Conservation (phyloP, 768 basidiomycete genomes). For the Gymnopilus dilepis region DNA sequence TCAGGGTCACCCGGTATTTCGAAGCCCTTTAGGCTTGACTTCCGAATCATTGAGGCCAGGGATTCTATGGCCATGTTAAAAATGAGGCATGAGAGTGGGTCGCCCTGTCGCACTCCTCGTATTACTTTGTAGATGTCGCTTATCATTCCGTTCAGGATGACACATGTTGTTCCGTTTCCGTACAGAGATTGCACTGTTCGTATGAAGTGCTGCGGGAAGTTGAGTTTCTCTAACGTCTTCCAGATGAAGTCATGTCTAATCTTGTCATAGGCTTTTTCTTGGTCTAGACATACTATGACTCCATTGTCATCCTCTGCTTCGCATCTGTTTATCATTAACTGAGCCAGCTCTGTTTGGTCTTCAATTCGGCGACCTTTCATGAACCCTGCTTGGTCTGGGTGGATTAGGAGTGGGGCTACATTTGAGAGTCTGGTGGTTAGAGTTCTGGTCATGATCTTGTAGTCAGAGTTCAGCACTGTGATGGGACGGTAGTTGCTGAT, state of each 20-base stretch:
- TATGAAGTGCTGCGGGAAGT: conserved; percentile 34
- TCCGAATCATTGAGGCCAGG: conserved; percentile 35
- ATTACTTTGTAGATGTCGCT: conserved; percentile 32
- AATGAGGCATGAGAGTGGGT: conserved; percentile 44
- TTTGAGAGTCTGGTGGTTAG: conserved; percentile 27
- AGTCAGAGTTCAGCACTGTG: conserved; percentile 41
- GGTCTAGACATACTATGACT: conserved; percentile 33
- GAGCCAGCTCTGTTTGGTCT: conserved; percentile 37
- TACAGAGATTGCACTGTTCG: conserved; percentile 36
- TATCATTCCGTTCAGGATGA: conserved; percentile 39
- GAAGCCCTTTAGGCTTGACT: conserved; percentile 34
- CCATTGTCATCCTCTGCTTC: conserved; percentile 34
- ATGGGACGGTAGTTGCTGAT: conserved; percentile 46
- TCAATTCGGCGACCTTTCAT: conserved; percentile 35
- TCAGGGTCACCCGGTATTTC: conserved; percentile 22
- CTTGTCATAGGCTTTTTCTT: too few species aligned
- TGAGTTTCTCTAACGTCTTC: conserved; percentile 25
- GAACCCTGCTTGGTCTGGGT: conserved; percentile 45
- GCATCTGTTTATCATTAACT: conserved; percentile 29
- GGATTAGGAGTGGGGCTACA: conserved; percentile 28
- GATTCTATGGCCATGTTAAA: conserved; percentile 48
- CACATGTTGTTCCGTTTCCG: conserved; percentile 29
- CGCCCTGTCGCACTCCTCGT: conserved; percentile 41
- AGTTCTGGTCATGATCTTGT: too few species aligned
- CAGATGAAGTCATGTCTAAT: conserved; percentile 37